Conservation (phyloP, 176 grass and related monocot genomes). For the Eremochloa ophiuroides region DNA sequence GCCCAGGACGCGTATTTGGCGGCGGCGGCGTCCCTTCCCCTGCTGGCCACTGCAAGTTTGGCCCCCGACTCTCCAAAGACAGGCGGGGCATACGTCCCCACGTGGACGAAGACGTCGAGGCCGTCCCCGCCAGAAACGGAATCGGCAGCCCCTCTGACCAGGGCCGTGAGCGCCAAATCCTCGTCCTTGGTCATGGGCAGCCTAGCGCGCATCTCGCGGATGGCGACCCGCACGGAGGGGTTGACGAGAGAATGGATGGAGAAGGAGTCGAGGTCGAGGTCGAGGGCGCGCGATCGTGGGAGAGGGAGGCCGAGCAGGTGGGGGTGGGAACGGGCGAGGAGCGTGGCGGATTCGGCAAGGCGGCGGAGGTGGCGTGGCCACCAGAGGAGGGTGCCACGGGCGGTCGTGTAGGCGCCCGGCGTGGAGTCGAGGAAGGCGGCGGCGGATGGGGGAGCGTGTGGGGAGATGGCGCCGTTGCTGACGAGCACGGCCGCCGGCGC, state of each 20-base stretch:
- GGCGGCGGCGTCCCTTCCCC: slow-evolving; percentile 46
- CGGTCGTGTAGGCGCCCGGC: slow-evolving; percentile 76
- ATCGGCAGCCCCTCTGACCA: slow-evolving; percentile 33
- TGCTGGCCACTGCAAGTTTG: slow-evolving; percentile 54
- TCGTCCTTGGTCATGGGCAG: background rate
- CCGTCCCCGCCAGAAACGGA: background rate
- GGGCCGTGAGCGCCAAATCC: slow-evolving; percentile 58
- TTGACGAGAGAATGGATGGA: slow-evolving; percentile 23
- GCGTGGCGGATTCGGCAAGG: slow-evolving; percentile 48
- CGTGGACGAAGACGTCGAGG: slow-evolving; percentile 59
- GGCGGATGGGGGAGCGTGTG: slow-evolving; percentile 43
- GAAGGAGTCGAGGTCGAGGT: background rate
- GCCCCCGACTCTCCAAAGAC: slow-evolving; percentile 52
- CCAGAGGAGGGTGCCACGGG: slow-evolving; percentile 63
- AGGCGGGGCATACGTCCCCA: slow-evolving; percentile 48
- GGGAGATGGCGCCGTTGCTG: slow-evolving; percentile 40
- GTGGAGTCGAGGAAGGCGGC: slow-evolving; percentile 64
- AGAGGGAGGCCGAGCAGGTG: slow-evolving; percentile 38
- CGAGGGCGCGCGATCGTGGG: background rate
- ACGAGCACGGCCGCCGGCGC: slow-evolving; percentile 38
- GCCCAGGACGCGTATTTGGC: slow-evolving; percentile 79
- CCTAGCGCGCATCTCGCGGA: slow-evolving; percentile 29
- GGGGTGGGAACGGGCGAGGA: slow-evolving; percentile 45
- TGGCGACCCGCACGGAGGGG: slow-evolving; percentile 40
- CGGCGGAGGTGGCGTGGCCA: slow-evolving; percentile 76